Evolutionary conservation across 2,329 filamentous ascomycete genomes (phyloP).

Genomic region (Ascochyta pisi): DNA sequence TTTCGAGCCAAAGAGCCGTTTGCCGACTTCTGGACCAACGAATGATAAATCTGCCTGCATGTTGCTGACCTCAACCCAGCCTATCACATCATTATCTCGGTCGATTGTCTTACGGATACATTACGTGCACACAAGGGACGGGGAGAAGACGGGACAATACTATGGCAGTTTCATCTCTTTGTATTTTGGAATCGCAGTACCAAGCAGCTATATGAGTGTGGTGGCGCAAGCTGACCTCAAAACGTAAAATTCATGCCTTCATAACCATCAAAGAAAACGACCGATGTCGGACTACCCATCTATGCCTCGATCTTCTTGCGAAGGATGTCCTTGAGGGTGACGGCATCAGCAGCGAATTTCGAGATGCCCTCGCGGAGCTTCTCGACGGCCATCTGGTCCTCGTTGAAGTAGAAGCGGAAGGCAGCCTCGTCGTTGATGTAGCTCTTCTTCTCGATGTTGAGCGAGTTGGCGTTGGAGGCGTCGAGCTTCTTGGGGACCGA

Average conservation of each 20-base stretch:
- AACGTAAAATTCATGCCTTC: conserved; percentile 33
- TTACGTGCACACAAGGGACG: conserved; percentile 5
- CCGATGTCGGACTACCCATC: conserved; percentile 36
- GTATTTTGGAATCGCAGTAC: conserved; percentile 29
- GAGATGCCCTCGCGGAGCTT: conserved; percentile 99
- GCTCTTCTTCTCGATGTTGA: conserved; percentile 84
- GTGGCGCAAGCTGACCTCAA: conserved; percentile 19
- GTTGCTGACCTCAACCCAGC: conserved; percentile 17
- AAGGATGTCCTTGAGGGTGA: conserved; percentile 91
- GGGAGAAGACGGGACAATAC: no score
- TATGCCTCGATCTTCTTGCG: conserved; percentile 75
- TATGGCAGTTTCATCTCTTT: conserved; percentile 18
- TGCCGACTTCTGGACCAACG: conserved; percentile 25
- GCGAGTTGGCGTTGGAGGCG: conserved; percentile 66
- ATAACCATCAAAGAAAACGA: conserved; percentile 23
- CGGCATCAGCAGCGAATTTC: conserved; percentile 96
- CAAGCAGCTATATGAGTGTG: conserved; percentile 17
- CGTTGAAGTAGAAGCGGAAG: conserved; percentile 99
- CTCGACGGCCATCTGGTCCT: conserved; percentile 99
- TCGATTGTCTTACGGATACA: not conserved
- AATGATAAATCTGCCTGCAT: conserved; percentile 38
- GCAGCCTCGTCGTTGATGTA: conserved; percentile 88
- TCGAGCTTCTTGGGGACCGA: conserved; percentile 93
- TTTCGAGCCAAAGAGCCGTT: conserved; percentile 17
- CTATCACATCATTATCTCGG: conserved; percentile 6